phyloP scores from a whole-genome alignment of 2,329 filamentous ascomycete species.

The Arthrobotrys sphaeroides region DNA sequence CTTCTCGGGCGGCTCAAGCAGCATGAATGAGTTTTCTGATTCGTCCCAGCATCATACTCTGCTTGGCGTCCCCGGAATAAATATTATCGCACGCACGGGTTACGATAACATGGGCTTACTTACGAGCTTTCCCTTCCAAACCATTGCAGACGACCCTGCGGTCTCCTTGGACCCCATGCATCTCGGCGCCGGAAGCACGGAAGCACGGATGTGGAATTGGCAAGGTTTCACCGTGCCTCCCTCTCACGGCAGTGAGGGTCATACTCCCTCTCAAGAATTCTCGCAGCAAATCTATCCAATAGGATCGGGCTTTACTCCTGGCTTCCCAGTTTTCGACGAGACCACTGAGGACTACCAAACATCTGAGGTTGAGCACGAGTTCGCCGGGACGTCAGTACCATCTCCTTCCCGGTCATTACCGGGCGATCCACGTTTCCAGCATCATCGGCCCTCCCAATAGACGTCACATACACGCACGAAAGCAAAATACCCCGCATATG shows the following conservation, averaged over 20 bases:
- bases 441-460: slow-evolving; percentile 6
- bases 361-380: slow-evolving; percentile 34
- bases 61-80: slow-evolving; percentile 51
- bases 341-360: slow-evolving; percentile 21
- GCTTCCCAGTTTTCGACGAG: slow-evolving; percentile 27
- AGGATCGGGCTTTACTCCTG: slow-evolving; percentile 30
- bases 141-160: slow-evolving; percentile 28
- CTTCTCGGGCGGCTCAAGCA: slow-evolving; percentile 16
- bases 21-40: slow-evolving; percentile 23
- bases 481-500: not conserved
- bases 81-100: slow-evolving; percentile 36
- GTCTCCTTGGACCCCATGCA: slow-evolving; percentile 27
- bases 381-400: slow-evolving; percentile 12
- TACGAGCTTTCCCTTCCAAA: slow-evolving; percentile 37
- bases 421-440: slow-evolving; percentile 14
- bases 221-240: slow-evolving; percentile 26
- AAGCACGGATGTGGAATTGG: slow-evolving; percentile 39
- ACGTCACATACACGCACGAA: not conserved
- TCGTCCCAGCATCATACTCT: slow-evolving; percentile 36
- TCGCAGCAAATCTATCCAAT: slow-evolving; percentile 41
- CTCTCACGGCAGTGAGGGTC: slow-evolving; percentile 20
- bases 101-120: slow-evolving; percentile 40
- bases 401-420: slow-evolving; percentile 11
- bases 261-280: slow-evolving; percentile 36
- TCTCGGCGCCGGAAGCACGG: slow-evolving; percentile 19